Conservation (phyloP, 257 asterid species). For the Capsicum baccatum region DNA sequence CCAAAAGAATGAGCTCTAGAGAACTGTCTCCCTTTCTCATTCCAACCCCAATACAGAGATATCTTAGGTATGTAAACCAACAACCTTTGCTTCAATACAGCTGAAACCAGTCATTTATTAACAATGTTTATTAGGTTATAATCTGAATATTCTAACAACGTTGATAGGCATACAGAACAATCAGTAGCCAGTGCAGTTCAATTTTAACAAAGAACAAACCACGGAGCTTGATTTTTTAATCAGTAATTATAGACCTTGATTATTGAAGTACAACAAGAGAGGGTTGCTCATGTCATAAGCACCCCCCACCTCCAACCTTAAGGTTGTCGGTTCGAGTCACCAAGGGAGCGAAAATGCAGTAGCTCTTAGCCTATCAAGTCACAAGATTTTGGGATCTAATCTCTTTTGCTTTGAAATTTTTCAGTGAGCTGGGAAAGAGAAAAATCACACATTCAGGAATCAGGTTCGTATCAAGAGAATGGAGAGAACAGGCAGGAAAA, state of each 20-base stretch:
- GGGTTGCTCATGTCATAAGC: not conserved
- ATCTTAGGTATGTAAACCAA: not conserved
- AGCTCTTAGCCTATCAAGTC: not conserved
- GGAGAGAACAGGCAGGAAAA: not conserved
- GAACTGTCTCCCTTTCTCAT: not conserved
- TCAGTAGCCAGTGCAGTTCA: not conserved
- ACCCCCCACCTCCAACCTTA: not conserved
- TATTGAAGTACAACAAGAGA: not conserved
- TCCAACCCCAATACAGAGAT: not conserved
- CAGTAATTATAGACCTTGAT: not conserved
- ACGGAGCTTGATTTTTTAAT: not conserved
- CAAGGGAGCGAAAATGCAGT: not conserved
- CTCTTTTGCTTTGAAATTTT: not conserved
- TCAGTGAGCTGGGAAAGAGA: not conserved
- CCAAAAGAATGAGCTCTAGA: not conserved
- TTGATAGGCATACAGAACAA: not conserved
- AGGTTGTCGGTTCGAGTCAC: not conserved
- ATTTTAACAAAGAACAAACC: not conserved
- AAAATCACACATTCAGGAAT: not conserved
- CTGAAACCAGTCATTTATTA: conserved; percentile 3
- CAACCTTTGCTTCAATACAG: not conserved
- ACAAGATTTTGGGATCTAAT: conserved; percentile 12
- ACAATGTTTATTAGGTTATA: conserved; percentile 8
- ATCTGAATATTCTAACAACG: not conserved
- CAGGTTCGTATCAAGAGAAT: not conserved